Evolutionary conservation across 2,329 filamentous ascomycete species (phyloP).

Genomic region (Colletotrichum higginsianum): DNA sequence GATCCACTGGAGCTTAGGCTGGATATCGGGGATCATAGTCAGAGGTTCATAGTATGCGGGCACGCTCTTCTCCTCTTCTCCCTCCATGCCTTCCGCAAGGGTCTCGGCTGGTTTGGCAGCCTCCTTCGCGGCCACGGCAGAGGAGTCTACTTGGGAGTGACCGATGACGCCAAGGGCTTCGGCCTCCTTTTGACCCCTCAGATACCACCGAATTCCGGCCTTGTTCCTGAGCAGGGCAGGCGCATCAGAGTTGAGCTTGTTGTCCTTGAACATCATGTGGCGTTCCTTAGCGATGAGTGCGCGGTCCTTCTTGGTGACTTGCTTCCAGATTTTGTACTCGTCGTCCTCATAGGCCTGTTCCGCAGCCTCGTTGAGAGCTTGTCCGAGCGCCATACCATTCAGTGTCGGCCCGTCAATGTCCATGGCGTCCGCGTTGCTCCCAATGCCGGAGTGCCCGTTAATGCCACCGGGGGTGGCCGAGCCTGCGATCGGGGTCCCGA

Average conservation of each 20-base stretch:
- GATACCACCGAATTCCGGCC: constrained; percentile 89
- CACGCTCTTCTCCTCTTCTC: constrained; percentile 85
- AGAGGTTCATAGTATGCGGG: constrained; percentile 96
- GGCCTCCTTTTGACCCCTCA: constrained; percentile 83
- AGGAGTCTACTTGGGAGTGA: constrained; percentile 57
- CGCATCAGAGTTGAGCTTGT: constrained; percentile 88
- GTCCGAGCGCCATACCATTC: constrained; percentile 74
- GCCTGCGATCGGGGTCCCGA: constrained; percentile 83
- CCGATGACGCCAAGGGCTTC: constrained; percentile 63
- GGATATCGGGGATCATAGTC: constrained; percentile 87
- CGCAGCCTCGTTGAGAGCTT: constrained; percentile 74
- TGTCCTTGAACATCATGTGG: constrained; percentile 86
- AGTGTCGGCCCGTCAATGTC: constrained; percentile 86
- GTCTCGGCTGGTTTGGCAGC: constrained; percentile 75
- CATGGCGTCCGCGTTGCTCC: constrained; percentile 86
- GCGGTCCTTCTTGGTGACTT: constrained; percentile 96
- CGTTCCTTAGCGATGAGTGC: constrained; percentile 89
- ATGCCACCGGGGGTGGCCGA: constrained; percentile 82
- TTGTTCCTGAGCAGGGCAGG: constrained; percentile 89
- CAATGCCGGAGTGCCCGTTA: constrained; percentile 76
- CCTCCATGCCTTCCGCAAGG: constrained; percentile 94
- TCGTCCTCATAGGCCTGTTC: constrained; percentile 91
- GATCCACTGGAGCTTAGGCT: constrained; percentile 84
- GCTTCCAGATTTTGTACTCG: constrained; percentile 98
- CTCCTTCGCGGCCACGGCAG: constrained; percentile 65